These are phyloP conservation scores for Claviceps spartinae DNA, from an alignment of 2,329 filamentous ascomycete species.

Conservation along the genomic window DNA sequence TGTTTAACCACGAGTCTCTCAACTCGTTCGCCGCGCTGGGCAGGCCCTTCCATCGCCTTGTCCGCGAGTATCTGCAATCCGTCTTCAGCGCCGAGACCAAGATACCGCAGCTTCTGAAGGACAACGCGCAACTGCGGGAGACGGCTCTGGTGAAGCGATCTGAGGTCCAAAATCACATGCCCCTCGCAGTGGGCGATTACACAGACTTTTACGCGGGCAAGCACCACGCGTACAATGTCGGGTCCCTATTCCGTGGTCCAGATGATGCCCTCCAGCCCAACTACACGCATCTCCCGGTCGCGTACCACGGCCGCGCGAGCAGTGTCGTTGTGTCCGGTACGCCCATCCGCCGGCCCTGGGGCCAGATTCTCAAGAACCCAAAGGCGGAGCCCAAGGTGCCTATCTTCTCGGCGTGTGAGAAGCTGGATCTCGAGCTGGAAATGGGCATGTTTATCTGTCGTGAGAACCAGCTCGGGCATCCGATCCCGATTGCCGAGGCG, in stretches of 20 bases:
- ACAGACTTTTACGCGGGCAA: conserved; percentile 74
- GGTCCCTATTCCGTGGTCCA: conserved; percentile 58
- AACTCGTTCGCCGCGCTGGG: conserved; percentile 38
- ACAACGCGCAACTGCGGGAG: conserved; percentile 20
- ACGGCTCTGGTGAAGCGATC: conserved; percentile 16
- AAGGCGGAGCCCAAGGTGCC: conserved; percentile 39
- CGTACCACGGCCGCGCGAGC: conserved; percentile 67
- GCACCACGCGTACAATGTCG: conserved; percentile 61
- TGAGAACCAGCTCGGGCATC: conserved; percentile 51
- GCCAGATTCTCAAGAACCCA: conserved; percentile 47
- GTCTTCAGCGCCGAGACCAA: conserved; percentile 42
- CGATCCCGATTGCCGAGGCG: conserved; percentile 52
- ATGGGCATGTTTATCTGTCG: conserved; percentile 61
- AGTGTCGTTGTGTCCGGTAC: conserved; percentile 65
- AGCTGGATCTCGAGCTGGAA: conserved; percentile 67
- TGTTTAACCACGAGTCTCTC: conserved; percentile 16
- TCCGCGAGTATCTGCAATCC: conserved; percentile 56
- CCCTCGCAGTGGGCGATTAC: conserved; percentile 68
- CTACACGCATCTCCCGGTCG: conserved; percentile 68
- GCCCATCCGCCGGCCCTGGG: conserved; percentile 55
- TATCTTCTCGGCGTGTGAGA: conserved; percentile 44
- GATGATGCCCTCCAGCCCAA: conserved; percentile 67
- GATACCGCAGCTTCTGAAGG: conserved; percentile 18
- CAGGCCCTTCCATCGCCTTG: conserved; percentile 51
- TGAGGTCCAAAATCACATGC: conserved; percentile 54